Percentiles rank a stretch among this genome's conserved stretches.
phyloP scores from a whole-genome alignment of 441 rosid genomes.

The Erysimum cheiri region DNA sequence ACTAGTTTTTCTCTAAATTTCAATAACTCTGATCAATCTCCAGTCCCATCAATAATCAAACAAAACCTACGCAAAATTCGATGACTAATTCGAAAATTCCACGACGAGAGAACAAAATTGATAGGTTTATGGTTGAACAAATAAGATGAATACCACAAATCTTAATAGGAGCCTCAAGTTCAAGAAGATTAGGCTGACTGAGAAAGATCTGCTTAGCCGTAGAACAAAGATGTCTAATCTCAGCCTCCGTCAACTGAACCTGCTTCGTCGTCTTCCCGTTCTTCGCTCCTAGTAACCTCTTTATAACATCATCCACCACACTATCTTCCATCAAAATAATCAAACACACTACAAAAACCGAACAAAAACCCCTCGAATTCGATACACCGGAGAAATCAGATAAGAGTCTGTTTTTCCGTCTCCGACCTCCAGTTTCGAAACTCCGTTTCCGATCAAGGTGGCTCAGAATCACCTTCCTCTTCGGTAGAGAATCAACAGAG shows the following conservation, averaged over 20 bases:
- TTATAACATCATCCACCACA: slow-evolving; percentile 63
- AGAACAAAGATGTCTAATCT: slow-evolving; percentile 64
- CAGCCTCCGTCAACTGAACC: slow-evolving; percentile 69
- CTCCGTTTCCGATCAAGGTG: slow-evolving; percentile 22
- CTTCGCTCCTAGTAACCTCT: slow-evolving; percentile 60
- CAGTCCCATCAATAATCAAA: background rate
- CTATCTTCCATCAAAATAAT: slow-evolving; percentile 52
- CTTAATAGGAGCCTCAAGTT: slow-evolving; percentile 80
- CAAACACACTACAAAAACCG: background rate
- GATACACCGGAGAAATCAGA: slow-evolving; percentile 6
- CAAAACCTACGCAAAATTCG: background rate
- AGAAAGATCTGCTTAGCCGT: slow-evolving; percentile 65
- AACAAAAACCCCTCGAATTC: slow-evolving; percentile 23
- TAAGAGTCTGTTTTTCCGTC: slow-evolving; percentile 6
- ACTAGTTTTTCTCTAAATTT: slow-evolving; percentile 12
- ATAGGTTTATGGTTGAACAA: background rate
- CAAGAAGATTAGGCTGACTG: slow-evolving; percentile 72
- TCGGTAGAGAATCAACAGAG: background rate
- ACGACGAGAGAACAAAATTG: background rate
- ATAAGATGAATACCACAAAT: slow-evolving; percentile 85
- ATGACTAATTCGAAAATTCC: background rate
- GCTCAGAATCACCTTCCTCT: background rate
- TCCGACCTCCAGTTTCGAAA: background rate
- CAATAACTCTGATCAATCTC: slow-evolving; percentile 22
- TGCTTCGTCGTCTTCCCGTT: slow-evolving; percentile 70